Evolutionary conservation across 1,284 basidiomycete genomes (phyloP).

Genomic region (Heterobasidion occidentale): DNA sequence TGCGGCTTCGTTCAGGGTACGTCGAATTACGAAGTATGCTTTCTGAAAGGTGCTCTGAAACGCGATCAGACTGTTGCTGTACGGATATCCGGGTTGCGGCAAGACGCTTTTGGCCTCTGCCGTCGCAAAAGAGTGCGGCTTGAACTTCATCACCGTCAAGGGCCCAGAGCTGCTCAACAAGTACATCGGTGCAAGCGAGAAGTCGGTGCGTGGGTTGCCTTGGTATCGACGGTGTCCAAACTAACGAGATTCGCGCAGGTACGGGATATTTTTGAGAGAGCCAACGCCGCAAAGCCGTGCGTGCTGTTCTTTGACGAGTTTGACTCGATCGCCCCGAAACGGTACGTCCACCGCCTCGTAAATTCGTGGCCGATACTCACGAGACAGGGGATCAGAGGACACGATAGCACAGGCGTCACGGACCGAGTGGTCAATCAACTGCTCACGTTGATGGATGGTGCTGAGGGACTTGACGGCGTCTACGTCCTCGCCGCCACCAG

Average conservation of each 20-base stretch:
- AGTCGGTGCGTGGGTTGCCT: slow-evolving; percentile 51
- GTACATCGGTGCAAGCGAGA: slow-evolving; percentile 97
- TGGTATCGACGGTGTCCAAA: slow-evolving; percentile 1
- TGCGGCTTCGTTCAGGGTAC: slow-evolving; percentile 89
- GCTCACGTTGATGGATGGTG: slow-evolving; percentile 99
- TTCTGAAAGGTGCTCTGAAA: background rate
- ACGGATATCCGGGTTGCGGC: slow-evolving; percentile 96
- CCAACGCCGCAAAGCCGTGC: slow-evolving; percentile 94
- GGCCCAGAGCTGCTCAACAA: slow-evolving; percentile 98
- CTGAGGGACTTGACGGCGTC: slow-evolving; percentile 94
- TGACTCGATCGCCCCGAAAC: slow-evolving; percentile 95
- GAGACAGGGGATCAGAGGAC: slow-evolving; percentile 57
- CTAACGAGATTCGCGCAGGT: slow-evolving; percentile 41
- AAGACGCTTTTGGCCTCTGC: slow-evolving; percentile 97
- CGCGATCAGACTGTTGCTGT: slow-evolving; percentile 72
- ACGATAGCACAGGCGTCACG: slow-evolving; percentile 97
- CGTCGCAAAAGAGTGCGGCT: slow-evolving; percentile 94
- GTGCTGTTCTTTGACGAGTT: slow-evolving; percentile 99
- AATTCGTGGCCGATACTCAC: background rate
- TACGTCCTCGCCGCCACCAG: slow-evolving; percentile 98
- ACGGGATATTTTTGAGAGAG: slow-evolving; percentile 92
- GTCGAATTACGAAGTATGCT: slow-evolving; percentile 16
- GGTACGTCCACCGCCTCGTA: slow-evolving; percentile 34
- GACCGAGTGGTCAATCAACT: slow-evolving; percentile 99
- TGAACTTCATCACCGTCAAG: slow-evolving; percentile 98